Percentiles rank a stretch among this genome's conserved stretches.
Evolutionary conservation across 1,139 yeast genomes (phyloP).

Genomic region (Pichia sp.): DNA sequence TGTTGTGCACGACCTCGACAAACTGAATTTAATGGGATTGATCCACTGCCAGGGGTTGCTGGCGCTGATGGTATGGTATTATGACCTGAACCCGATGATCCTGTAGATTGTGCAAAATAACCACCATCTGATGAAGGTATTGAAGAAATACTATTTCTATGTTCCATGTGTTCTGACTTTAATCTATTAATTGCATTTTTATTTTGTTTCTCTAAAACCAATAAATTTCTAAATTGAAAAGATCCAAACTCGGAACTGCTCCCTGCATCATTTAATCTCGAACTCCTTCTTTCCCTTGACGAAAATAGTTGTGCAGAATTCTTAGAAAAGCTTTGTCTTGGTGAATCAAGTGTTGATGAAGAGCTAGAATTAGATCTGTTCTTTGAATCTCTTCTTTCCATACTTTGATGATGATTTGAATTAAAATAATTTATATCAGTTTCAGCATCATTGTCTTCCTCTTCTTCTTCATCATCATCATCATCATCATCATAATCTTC

Average conservation of each 20-base stretch:
- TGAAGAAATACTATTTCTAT: conserved; percentile 29
- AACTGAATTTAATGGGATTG: conserved; percentile 10
- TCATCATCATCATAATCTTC: conserved; percentile 18
- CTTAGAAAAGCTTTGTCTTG: conserved; percentile 24
- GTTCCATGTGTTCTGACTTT: conserved; percentile 73
- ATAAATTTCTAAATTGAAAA: conserved; percentile 81
- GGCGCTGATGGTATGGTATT: conserved; percentile 11
- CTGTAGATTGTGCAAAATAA: conserved; percentile 16
- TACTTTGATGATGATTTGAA: not conserved
- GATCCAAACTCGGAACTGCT: conserved; percentile 79
- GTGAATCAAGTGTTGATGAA: conserved; percentile 26
- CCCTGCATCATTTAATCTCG: conserved; percentile 61
- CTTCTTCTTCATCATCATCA: conserved; percentile 15
- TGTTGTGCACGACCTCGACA: conserved; percentile 12
- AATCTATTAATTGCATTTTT: conserved; percentile 85
- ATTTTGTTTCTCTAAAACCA: conserved; percentile 88
- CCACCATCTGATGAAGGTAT: conserved; percentile 27
- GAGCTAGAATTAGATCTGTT: conserved; percentile 24
- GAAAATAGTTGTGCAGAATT: conserved; percentile 14
- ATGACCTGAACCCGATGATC: conserved; percentile 14
- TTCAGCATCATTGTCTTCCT: conserved; percentile 5
- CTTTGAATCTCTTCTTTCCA: not conserved
- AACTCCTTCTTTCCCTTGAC: conserved; percentile 39
- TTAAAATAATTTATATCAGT: conserved; percentile 2
- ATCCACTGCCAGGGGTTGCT: conserved; percentile 14